Evolutionary conservation across 2,329 filamentous ascomycete genomes (phyloP).

Genomic region (Bisporella sp.): DNA sequence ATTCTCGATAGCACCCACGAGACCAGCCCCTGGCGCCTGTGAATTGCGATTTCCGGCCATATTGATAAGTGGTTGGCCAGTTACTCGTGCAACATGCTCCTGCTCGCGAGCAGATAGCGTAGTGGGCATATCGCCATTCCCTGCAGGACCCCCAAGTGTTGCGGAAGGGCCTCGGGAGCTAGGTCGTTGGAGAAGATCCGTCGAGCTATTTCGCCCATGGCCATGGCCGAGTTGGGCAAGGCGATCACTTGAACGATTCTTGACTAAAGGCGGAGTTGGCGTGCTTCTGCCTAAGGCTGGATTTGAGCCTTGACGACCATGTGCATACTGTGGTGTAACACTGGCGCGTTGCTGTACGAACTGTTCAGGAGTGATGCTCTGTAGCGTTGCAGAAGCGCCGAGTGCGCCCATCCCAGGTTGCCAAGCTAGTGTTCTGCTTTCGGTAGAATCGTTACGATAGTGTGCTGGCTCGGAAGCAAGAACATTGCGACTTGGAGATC

Average conservation of each 20-base stretch:
- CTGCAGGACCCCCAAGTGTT: slow-evolving; percentile 15
- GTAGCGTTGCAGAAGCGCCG: slow-evolving; percentile 36
- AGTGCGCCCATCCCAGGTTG: slow-evolving; percentile 58
- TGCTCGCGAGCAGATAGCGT: slow-evolving; percentile 82
- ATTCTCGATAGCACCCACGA: slow-evolving; percentile 73
- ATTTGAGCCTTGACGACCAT: slow-evolving; percentile 50
- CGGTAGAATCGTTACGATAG: slow-evolving; percentile 41
- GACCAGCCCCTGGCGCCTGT: slow-evolving; percentile 46
- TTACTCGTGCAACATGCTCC: slow-evolving; percentile 78
- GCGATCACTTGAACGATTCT: slow-evolving; percentile 38
- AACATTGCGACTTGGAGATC: slow-evolving; percentile 35
- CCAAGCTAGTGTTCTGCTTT: slow-evolving; percentile 68
- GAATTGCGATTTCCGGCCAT: slow-evolving; percentile 39
- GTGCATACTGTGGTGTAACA: slow-evolving; percentile 48
- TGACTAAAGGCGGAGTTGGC: slow-evolving; percentile 34
- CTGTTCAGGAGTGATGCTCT: slow-evolving; percentile 64
- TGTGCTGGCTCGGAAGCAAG: slow-evolving; percentile 30
- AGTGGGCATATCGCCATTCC: slow-evolving; percentile 40
- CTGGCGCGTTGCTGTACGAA: slow-evolving; percentile 74
- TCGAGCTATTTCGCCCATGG: slow-evolving; percentile 36
- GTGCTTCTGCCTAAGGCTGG: slow-evolving; percentile 37
- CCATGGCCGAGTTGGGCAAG: slow-evolving; percentile 28
- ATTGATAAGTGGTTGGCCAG: slow-evolving; percentile 66
- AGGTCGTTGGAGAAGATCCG: slow-evolving; percentile 42
- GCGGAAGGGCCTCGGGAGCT: slow-evolving; percentile 51